Conservation (phyloP, 1,139 yeast genomes). For the Lodderomyces margitis region DNA sequence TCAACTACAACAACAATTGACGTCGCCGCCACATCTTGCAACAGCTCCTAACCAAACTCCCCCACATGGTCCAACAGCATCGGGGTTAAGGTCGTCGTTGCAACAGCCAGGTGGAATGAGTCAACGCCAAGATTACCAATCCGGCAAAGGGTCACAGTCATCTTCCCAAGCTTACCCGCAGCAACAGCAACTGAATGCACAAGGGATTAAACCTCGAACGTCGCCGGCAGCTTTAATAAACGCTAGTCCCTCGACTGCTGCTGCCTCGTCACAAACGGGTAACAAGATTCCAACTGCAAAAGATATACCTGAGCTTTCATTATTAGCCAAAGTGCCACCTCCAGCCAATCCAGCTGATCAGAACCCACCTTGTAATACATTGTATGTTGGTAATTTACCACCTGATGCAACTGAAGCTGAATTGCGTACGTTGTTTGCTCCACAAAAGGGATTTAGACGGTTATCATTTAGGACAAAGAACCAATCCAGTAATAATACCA, state of each 20-base stretch:
- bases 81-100: slow-evolving; percentile 13
- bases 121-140: slow-evolving; percentile 11
- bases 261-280: slow-evolving; percentile 16
- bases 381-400: slow-evolving; percentile 94
- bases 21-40: slow-evolving; percentile 2
- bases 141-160: slow-evolving; percentile 6
- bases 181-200: slow-evolving; percentile 6
- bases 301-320: slow-evolving; percentile 67
- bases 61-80: slow-evolving; percentile 13
- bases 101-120: slow-evolving; percentile 11
- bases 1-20: slow-evolving; percentile 7
- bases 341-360: slow-evolving; percentile 99
- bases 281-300: slow-evolving; percentile 18
- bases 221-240: slow-evolving; percentile 19
- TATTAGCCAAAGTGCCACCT: slow-evolving; percentile 80
- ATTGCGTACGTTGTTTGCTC: slow-evolving; percentile 78
- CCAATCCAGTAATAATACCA: slow-evolving; percentile 29
- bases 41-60: slow-evolving; percentile 7
- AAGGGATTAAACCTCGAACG: slow-evolving; percentile 13
- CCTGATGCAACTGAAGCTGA: slow-evolving; percentile 97
- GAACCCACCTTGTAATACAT: slow-evolving; percentile 96
- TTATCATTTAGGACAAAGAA: slow-evolving; percentile 80
- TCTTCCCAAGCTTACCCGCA: slow-evolving; percentile 8
- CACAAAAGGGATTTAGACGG: slow-evolving; percentile 90
- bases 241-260: slow-evolving; percentile 16